Conservation (phyloP, 2,329 filamentous ascomycete species). For the Fusarium zealandicum region DNA sequence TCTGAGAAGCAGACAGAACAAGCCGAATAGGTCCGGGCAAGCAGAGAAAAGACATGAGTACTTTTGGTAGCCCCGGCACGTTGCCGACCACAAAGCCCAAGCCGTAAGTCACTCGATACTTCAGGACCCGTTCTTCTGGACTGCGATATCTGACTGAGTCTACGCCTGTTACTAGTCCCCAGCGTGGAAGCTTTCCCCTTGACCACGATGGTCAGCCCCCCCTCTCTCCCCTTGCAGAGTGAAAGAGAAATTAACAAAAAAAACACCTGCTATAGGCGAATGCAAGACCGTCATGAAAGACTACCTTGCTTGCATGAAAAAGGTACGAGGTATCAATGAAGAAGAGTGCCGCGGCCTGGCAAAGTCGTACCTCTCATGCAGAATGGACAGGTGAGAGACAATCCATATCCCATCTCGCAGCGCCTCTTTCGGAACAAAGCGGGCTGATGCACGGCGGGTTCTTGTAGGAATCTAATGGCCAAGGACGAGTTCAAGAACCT, state of each 20-base stretch:
- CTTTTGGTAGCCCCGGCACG: slow-evolving; percentile 75
- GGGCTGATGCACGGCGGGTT: slow-evolving; percentile 23
- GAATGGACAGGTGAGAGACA: slow-evolving; percentile 84
- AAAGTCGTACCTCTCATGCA: slow-evolving; percentile 87
- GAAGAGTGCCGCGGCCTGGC: slow-evolving; percentile 84
- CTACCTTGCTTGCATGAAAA: slow-evolving; percentile 89
- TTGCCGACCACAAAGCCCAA: slow-evolving; percentile 70
- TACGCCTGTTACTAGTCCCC: slow-evolving; percentile 65
- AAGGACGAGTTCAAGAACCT: slow-evolving; percentile 94
- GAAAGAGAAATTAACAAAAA: slow-evolving; percentile 12
- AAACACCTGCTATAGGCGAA: slow-evolving; percentile 69
- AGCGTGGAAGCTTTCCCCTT: slow-evolving; percentile 90
- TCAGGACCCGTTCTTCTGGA: neutral
- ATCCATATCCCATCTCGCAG: slow-evolving; percentile 2
- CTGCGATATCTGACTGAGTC: slow-evolving; percentile 21
- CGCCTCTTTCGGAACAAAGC: slow-evolving; percentile 20
- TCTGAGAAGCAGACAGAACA: slow-evolving; percentile 8
- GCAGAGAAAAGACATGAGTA: slow-evolving; percentile 55
- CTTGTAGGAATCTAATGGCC: slow-evolving; percentile 86
- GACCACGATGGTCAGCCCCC: slow-evolving; percentile 75
- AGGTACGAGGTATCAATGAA: slow-evolving; percentile 83
- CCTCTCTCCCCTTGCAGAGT: neutral
- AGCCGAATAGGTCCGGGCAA: too few species aligned
- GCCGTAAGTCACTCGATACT: slow-evolving; percentile 60
- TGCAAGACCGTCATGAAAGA: slow-evolving; percentile 87